Evolutionary conservation across 2,329 filamentous ascomycete genomes (phyloP).

Genomic region (Colletotrichum godetiae): DNA sequence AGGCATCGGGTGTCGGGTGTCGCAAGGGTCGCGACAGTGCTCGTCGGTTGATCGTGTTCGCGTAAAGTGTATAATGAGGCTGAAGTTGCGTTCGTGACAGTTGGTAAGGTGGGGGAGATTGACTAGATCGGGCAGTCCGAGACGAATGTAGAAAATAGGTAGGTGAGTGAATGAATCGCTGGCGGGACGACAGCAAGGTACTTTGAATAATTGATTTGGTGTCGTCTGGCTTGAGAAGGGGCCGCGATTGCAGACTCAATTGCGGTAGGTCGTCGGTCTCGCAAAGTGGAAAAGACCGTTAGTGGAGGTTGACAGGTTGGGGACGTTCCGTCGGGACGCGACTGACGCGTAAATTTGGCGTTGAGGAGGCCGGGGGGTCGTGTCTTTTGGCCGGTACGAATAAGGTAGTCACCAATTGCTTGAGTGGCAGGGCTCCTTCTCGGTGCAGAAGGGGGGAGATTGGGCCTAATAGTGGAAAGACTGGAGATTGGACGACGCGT

Average conservation of each 20-base stretch:
- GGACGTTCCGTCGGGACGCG: conserved; percentile 40
- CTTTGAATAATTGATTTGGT: background rate
- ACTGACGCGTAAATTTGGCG: conserved; percentile 47
- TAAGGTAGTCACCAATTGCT: too few species aligned
- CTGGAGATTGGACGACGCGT: background rate
- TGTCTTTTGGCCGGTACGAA: conserved; percentile 4
- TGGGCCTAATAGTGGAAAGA: conserved; percentile 5
- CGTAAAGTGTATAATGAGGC: background rate
- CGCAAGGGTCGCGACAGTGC: conserved; percentile 18
- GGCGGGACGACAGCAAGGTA: background rate
- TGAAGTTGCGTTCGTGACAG: background rate
- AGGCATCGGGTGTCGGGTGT: conserved; percentile 52
- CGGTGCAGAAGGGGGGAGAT: background rate
- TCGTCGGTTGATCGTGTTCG: background rate
- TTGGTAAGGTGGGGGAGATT: background rate
- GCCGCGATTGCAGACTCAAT: background rate
- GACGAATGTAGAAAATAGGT: background rate
- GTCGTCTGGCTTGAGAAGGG: background rate
- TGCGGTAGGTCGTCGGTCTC: conserved; percentile 4
- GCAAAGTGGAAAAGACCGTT: conserved; percentile 15
- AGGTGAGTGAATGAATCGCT: background rate
- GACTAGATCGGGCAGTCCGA: background rate
- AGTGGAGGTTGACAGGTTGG: conserved; percentile 13
- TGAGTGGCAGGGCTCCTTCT: background rate
- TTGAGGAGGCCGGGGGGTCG: conserved; percentile 38